Base-by-base conservation (phyloP, 495 filamentous ascomycete genomes). In the Hamigera avellanea region DNA sequence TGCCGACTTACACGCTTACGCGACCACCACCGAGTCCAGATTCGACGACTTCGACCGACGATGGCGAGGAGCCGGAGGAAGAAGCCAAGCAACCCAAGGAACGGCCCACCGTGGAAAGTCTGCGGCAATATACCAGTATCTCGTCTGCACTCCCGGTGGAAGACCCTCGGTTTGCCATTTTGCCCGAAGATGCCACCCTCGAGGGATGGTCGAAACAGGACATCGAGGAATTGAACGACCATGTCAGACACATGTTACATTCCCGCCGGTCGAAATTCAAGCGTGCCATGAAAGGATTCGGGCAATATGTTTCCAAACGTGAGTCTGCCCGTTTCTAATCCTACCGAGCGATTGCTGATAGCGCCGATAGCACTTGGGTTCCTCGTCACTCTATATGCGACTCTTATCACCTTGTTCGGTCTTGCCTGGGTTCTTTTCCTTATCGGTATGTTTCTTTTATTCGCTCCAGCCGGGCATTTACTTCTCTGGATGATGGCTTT, bases 351-450 rank as follows among this genome's bases (percentile, higher is more conserved):
- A 30, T 44, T 48, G 16, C 41, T 53, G 29, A 47, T 16, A 1
- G 29, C 2, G 25, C 6, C 32, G 31, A 21, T 31, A 70, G 65
- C 83, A 8, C 64, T 89, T 19, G 83, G 83, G 5, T 78, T 85
- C 42, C 61, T 84, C 17, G 75, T 89, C 16, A 85, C 81, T 5
- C 52, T 87, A 8, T 89, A 89, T 46, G 82, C 80, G n/a, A 78
- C 74, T 7, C 59, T 86, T 9, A 84, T 89, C 41, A 89, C 83
- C 0, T 62, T 84, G 6, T 89, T 86, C 39, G 83, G 83, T 42
- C 66, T 83, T 32, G 81, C 78, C 1, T 89, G 83, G 83, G 83
- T 89, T 0, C 68, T 89, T 21, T 86, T 86, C 59, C 56, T 89
- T 32, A 89, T 89, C 45, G 83, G 64, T 65, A 54, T 3, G 19